These are phyloP conservation scores for Peronospora farinosa DNA, from an alignment of 352 stramenopile genomes.

Conservation along the genomic window DNA sequence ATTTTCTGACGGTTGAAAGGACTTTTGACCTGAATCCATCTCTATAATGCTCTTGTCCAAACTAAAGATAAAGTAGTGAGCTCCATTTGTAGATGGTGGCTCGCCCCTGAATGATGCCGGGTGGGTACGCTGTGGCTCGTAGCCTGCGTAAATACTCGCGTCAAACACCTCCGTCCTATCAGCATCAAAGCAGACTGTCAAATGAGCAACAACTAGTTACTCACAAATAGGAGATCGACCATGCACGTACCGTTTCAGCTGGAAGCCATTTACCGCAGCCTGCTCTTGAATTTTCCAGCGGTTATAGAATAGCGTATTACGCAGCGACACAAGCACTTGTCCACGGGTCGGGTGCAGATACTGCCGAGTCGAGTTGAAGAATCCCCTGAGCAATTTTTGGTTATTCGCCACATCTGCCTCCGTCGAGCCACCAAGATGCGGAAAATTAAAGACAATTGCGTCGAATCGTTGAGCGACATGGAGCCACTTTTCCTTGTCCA, in stretches of 20 bases:
- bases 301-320: constrained; percentile 81
- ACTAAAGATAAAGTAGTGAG: constrained; percentile 63
- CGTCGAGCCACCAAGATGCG: constrained; percentile 74
- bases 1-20: neutral
- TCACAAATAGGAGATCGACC: neutral
- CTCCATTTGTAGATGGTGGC: constrained; percentile 59
- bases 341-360: constrained; percentile 56
- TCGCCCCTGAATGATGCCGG: constrained; percentile 68
- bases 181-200: neutral
- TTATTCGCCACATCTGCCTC: constrained; percentile 82
- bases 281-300: constrained; percentile 76
- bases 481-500: constrained; percentile 57
- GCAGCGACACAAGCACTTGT: constrained; percentile 66
- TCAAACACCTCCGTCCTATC: constrained; percentile 59
- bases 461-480: constrained; percentile 44
- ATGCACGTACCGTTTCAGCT: constrained; percentile 44
- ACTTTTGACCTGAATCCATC: constrained; percentile 25
- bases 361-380: constrained; percentile 62
- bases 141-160: constrained; percentile 59
- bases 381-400: constrained; percentile 62
- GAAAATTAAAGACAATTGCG: constrained; percentile 81
- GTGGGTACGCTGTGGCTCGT: constrained; percentile 71
- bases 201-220: neutral
- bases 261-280: constrained; percentile 54
- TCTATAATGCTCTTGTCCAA: constrained; percentile 33